Base-by-base conservation (phyloP, 805 yeast genomes). In the Candida vaughaniae region DNA sequence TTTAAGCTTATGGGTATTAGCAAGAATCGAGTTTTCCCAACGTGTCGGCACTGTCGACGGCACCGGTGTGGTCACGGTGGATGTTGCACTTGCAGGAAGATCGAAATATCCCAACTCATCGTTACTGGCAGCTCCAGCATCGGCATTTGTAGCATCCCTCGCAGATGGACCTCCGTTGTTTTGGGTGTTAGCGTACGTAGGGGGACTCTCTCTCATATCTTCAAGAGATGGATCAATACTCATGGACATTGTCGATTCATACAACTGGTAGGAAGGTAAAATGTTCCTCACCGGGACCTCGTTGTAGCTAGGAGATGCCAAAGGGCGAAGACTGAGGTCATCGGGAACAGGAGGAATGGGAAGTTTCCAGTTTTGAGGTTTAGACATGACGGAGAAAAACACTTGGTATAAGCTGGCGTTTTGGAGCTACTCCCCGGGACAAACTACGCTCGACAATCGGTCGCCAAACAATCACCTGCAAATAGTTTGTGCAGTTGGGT, bases 181-280 rank as follows among this genome's bases (percentile, higher is more conserved):
- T 29, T 35, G 44, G n/a, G n/a, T n/a, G n/a, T n/a, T n/a, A n/a
- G n/a, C n/a, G 46, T 66, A 66, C 11, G 46, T 43, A 5, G 72
- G 72, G 2, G 71, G 71, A 20, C 50, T 58, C 3, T 48, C 43
- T 27, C 56, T 38, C 18, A 46, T 29, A 31, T 64, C 60, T 30
- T 64, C 68, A 1, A 43, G 40, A 12, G 56, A 49, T 8, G 71
- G 69, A 7, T 59, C 55, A 35, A 64, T 49, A 36, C 51, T 55
- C 35, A 60, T 62, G 15, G 69, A 61, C 28, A 66, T 55, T 3
- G 69, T 64, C 18, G 64, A 56, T 41, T 58, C 62, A 39, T 56
- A 62, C 64, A 66, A 59, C 31, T 62, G 65, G 43, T 66, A 66
- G 3, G 69, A 64, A 3, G 72, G 72, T 14, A 66, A 46, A 29